Evolutionary conservation across 2,329 filamentous ascomycete genomes (phyloP), one percentile per base, ranked within the genome.

Genomic region (Didymellaceae sp.): DNA sequence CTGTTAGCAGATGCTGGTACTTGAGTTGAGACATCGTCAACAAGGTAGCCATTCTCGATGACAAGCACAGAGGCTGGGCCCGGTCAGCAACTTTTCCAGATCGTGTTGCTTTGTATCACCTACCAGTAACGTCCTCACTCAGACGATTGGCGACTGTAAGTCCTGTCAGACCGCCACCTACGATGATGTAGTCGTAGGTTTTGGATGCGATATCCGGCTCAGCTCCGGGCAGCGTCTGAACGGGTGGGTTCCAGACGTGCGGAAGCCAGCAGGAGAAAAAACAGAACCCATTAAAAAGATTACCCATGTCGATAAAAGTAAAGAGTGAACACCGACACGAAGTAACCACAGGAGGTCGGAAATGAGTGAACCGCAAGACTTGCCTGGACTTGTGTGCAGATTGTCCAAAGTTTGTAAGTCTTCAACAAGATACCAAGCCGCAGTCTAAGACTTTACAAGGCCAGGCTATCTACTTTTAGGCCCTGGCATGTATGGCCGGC

Each of bases 111-210:
- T 3, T 4, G n/a, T 10, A 14, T 39, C 59, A n/a, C n/a, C 35
- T 40, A 66, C 62, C 51, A 33, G 43, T 45, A 9, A 44, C 51
- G 13, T 65, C 58, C 53, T 70, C 66, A n/a, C 67, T 62, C 41
- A 72, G 34, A 2, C 68, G 62, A 22, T 65, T 66, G 2, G 68
- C 68, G 32, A 71, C 62, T 9, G 63, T 61, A 1, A 70, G 52
- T 6, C 68, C 68, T 17, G 64, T 61, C 4, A 66, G 57, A 6
- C 68, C 68, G 28, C 66, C 68, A 13, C 68, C 66, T 8, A 72
- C 61, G 17, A 72, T 42, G 7, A 71, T 59, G 37, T 70, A 71
- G 40, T 72, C 68, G 25, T 59, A 72, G 0, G 65, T 63, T 21
- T 61, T 53, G 5, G 50, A 52, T 42, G 45, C 48, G 11, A 65